phyloP scores from a whole-genome alignment of 2,329 filamentous ascomycete species.

The Nemania serpens region DNA sequence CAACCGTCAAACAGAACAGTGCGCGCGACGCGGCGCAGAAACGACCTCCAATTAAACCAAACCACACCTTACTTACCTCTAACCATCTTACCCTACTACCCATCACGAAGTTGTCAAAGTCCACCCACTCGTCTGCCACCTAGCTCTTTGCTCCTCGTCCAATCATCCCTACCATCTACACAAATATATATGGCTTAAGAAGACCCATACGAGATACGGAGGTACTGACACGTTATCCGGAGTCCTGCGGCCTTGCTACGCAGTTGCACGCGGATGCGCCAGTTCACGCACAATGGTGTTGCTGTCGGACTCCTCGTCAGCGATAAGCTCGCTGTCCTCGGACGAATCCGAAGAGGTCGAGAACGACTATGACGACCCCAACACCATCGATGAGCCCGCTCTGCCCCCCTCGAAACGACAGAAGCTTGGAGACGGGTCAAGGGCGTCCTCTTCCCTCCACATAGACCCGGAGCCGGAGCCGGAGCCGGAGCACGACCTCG shows the following conservation, averaged over 20 bases:
- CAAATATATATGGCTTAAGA: not conserved
- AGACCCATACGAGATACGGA: constrained; percentile 7
- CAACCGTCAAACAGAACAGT: constrained; percentile 6
- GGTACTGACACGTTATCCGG: constrained; percentile 15
- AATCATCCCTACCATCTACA: not conserved
- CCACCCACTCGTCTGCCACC: not conserved
- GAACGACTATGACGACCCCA: constrained; percentile 40
- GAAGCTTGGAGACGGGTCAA: constrained; percentile 43
- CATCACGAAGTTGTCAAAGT: too few relatives aligned
- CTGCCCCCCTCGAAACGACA: constrained; percentile 45
- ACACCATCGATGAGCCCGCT: constrained; percentile 35
- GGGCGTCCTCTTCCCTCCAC: constrained; percentile 55
- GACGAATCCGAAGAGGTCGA: constrained; percentile 41
- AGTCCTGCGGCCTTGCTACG: not conserved
- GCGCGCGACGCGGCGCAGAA: constrained; percentile 17
- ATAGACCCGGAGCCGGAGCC: constrained; percentile 54
- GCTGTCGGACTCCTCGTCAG: constrained; percentile 41
- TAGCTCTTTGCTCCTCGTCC: not conserved
- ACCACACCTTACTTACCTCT: too few relatives aligned
- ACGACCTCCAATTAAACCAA: constrained; percentile 18
- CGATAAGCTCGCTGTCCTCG: constrained; percentile 41
- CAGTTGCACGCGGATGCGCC: not conserved
- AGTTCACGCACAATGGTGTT: constrained; percentile 34
- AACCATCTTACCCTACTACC: not conserved
- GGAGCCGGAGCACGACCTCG: constrained; percentile 46